Evolutionary conservation across 352 stramenopile genomes (phyloP).

Genomic region (Phytophthora constricta): DNA sequence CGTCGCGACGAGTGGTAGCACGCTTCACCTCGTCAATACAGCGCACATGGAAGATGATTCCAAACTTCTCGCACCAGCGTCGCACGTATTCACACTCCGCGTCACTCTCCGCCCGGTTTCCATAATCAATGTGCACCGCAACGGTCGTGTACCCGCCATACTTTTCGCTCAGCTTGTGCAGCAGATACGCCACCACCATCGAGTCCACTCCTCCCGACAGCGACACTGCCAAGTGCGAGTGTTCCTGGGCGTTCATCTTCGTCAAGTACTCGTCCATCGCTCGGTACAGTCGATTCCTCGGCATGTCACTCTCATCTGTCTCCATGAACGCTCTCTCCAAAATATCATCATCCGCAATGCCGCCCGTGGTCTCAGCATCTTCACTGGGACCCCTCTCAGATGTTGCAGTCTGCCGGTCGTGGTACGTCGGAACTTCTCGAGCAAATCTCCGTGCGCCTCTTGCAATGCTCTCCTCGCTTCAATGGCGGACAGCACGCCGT

Average conservation of each 20-base stretch:
- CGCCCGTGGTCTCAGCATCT: slow-evolving; percentile 24
- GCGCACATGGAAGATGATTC: slow-evolving; percentile 84
- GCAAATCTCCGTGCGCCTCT: slow-evolving; percentile 59
- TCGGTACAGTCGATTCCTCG: slow-evolving; percentile 67
- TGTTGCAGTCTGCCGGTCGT: slow-evolving; percentile 78
- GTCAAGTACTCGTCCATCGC: slow-evolving; percentile 78
- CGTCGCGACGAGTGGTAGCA: slow-evolving; percentile 92
- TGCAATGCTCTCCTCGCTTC: slow-evolving; percentile 52
- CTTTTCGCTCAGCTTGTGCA: slow-evolving; percentile 82
- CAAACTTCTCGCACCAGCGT: slow-evolving; percentile 85
- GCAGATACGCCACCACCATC: slow-evolving; percentile 96
- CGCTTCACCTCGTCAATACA: slow-evolving; percentile 94
- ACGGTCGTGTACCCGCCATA: slow-evolving; percentile 77
- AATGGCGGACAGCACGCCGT: slow-evolving; percentile 60
- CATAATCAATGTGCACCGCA: slow-evolving; percentile 98
- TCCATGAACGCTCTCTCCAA: slow-evolving; percentile 68
- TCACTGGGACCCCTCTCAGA: slow-evolving; percentile 31
- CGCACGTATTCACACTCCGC: slow-evolving; percentile 94
- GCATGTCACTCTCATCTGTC: slow-evolving; percentile 76
- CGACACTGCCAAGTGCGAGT: slow-evolving; percentile 85
- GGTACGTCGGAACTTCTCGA: slow-evolving; percentile 86
- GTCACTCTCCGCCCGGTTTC: slow-evolving; percentile 93
- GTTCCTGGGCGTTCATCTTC: slow-evolving; percentile 44
- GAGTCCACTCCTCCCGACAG: slow-evolving; percentile 97
- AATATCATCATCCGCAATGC: slow-evolving; percentile 70